Base-by-base conservation (phyloP, 2,329 filamentous ascomycete species). In the Neonectria magnoliae region DNA sequence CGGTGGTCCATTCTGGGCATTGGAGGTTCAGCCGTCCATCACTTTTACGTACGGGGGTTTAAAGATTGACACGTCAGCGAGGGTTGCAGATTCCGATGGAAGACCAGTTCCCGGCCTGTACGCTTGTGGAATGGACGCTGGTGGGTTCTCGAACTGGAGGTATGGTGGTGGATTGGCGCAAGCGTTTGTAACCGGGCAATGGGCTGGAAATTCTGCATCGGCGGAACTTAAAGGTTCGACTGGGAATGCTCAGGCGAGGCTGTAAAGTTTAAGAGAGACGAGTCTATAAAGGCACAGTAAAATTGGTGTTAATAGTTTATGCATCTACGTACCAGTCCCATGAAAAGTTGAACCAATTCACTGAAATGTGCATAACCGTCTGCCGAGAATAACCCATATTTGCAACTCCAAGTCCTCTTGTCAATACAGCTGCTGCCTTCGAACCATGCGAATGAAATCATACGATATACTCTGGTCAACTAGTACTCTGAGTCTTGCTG, bases 1-100 rank as follows among this genome's bases (percentile, higher is more conserved):
- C 5, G 41, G 20, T 1, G 65, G 65, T 3, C 62, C 62, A 2
- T 67, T 65, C 38, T 67, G 62, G 65, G 65, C 65, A n/a, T 33
- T 67, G 20, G 65, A 67, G 38, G 65, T 67, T 11, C 62, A 67
- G 18, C 65, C 62, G 10, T 67, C 65, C 16, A 65, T 67, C 16
- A 67, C 62, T 2, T 65, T 67, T 20, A 65, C 62, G 9, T 67
- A 67, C 16, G 62, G 65, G 6, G 65, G 65, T 1, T 36, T 67
- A 5, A 65, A 57, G 44, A 65, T 67, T 16, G 57, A 65, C 22
- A 53, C 44, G 10, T 67, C 54, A 5, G 57, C 65, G 16, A 18
- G 51, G 9, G 65, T 65, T 2, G 14, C 22, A 2, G 65, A 67
- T 13, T 2, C 36, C 14, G 62, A 65, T 27, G 62, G 54, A 16